Evolutionary conservation across 2,329 filamentous ascomycete species (phyloP).

Genomic region (Ceratocystis alfenasii): DNA sequence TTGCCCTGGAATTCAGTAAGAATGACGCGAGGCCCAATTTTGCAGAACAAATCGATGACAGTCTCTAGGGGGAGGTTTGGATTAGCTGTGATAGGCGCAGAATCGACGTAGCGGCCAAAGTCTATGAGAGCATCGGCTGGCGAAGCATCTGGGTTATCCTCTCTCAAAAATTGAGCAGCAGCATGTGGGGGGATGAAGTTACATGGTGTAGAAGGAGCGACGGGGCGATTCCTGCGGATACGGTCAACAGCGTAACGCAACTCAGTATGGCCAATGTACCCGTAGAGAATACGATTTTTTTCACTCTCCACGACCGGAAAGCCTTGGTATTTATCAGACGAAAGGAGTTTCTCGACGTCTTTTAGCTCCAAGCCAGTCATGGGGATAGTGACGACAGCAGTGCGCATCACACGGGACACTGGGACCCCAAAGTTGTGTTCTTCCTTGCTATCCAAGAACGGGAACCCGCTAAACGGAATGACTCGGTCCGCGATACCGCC

Average conservation of each 20-base stretch:
- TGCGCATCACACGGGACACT: slow-evolving; percentile 81
- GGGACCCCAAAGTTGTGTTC: slow-evolving; percentile 94
- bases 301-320: slow-evolving; percentile 80
- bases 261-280: slow-evolving; percentile 88
- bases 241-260: slow-evolving; percentile 81
- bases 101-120: slow-evolving; percentile 77
- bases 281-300: slow-evolving; percentile 59
- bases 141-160: not conserved
- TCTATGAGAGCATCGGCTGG: slow-evolving; percentile 53
- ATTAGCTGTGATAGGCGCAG: slow-evolving; percentile 80
- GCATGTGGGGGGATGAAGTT: slow-evolving; percentile 42
- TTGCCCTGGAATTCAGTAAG: slow-evolving; percentile 81
- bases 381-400: slow-evolving; percentile 60
- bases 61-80: slow-evolving; percentile 87
- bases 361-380: slow-evolving; percentile 60
- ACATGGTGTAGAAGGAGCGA: slow-evolving; percentile 60
- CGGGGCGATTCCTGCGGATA: slow-evolving; percentile 54
- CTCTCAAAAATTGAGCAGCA: not conserved
- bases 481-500: slow-evolving; percentile 94
- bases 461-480: slow-evolving; percentile 98
- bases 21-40: slow-evolving; percentile 89
- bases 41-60: slow-evolving; percentile 97
- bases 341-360: slow-evolving; percentile 65
- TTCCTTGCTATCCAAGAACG: slow-evolving; percentile 93
- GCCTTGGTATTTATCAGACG: slow-evolving; percentile 73